Evolutionary conservation across 176 grass and related monocot genomes (phyloP).

Genomic region (Olyra latifolia): DNA sequence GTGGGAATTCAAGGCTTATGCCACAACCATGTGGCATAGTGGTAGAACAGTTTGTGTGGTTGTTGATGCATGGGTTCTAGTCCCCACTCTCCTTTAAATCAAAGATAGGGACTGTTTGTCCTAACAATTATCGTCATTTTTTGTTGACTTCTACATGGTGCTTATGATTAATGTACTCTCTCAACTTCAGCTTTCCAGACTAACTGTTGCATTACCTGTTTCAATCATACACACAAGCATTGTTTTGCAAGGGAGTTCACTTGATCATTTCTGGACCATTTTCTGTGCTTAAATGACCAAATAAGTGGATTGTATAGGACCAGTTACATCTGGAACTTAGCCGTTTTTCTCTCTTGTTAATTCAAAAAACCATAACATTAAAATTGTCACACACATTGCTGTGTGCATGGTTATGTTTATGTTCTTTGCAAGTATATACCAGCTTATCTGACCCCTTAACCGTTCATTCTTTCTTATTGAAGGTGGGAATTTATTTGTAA

Average conservation of each 20-base stretch:
- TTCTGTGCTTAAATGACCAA: background rate
- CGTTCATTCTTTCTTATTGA: background rate
- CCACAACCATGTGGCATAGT: too few relatives aligned
- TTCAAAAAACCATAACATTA: background rate
- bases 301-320: background rate
- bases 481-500: background rate
- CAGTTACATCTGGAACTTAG: background rate
- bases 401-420: background rate
- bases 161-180: background rate
- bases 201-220: background rate
- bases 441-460: background rate
- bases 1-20: too few relatives aligned
- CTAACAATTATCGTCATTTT: too few relatives aligned
- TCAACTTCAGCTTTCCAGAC: background rate
- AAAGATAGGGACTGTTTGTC: too few relatives aligned
- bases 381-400: background rate
- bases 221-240: background rate
- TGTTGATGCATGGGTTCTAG: too few relatives aligned
- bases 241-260: background rate
- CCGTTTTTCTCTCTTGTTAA: background rate
- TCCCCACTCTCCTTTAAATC: too few relatives aligned
- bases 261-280: background rate
- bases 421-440: background rate
- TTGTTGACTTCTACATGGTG: background rate
- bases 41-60: too few relatives aligned